Evolutionary conservation across 148 eudicot species (phyloP).

Genomic region (Camellia lanceoleosa): DNA sequence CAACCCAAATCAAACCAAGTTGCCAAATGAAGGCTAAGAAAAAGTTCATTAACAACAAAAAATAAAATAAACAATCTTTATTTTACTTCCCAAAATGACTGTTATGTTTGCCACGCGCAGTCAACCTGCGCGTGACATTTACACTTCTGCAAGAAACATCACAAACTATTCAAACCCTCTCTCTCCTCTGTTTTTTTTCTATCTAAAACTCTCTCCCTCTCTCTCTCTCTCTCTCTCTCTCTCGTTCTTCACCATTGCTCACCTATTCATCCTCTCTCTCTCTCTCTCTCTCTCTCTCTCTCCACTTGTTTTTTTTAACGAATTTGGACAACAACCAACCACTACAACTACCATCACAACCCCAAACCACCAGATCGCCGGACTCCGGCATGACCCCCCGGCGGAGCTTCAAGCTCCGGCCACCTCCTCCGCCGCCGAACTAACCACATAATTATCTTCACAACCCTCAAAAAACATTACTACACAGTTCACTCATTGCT

Average conservation of each 20-base stretch:
- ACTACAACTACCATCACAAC: background rate
- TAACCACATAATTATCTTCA: background rate
- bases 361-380: slow-evolving; percentile 12
- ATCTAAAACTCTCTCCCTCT: background rate
- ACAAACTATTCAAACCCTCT: background rate
- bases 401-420: slow-evolving; percentile 24
- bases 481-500: background rate
- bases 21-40: too few relatives aligned
- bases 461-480: background rate
- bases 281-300: slow-evolving; percentile 13
- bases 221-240: too few relatives aligned
- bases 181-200: background rate
- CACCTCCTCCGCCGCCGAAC: slow-evolving; percentile 8
- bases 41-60: too few relatives aligned
- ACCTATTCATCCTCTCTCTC: background rate
- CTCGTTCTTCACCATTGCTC: background rate
- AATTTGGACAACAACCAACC: slow-evolving; percentile 11
- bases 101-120: slow-evolving; percentile 7
- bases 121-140: background rate
- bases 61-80: too few relatives aligned
- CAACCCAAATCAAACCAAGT: too few relatives aligned
- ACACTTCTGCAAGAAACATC: background rate
- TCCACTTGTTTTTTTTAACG: background rate
- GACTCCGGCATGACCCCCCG: slow-evolving; percentile 18
- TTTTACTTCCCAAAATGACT: too few relatives aligned